A percentile compares a stretch with the other conserved stretches of the same genome.
Evolutionary conservation across 805 yeast species (phyloP).

Genomic region (Candida yuanshanica): DNA sequence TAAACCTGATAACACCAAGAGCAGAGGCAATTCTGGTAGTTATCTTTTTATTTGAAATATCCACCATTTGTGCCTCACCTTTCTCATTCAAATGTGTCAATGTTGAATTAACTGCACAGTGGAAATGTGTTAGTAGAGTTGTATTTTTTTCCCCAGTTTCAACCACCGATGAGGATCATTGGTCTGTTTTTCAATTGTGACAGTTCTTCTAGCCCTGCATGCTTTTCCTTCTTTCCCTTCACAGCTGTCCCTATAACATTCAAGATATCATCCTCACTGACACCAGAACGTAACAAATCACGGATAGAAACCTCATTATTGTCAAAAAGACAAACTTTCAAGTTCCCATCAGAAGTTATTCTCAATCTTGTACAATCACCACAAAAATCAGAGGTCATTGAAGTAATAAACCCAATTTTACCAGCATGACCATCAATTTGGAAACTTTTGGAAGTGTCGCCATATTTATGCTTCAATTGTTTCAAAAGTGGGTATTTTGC

Average conservation of each 20-base stretch:
- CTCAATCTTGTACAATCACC: conserved; percentile 46
- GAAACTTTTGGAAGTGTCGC: conserved; percentile 48
- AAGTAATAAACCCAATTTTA: conserved; percentile 45
- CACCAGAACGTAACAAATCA: conserved; percentile 36
- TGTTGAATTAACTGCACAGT: neutral
- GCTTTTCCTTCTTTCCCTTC: conserved; percentile 40
- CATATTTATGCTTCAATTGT: conserved; percentile 25
- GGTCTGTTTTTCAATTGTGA: conserved; percentile 45
- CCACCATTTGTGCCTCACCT: conserved; percentile 46
- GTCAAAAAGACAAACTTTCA: conserved; percentile 50
- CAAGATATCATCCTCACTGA: conserved; percentile 31
- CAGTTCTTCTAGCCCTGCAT: conserved; percentile 45
- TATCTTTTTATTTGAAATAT: conserved; percentile 32
- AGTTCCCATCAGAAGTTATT: conserved; percentile 47
- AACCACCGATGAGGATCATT: conserved; percentile 54
- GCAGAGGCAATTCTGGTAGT: conserved; percentile 42
- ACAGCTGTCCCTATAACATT: conserved; percentile 41
- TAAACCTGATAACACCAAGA: conserved; percentile 35
- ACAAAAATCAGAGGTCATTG: conserved; percentile 51
- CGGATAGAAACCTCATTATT: conserved; percentile 44
- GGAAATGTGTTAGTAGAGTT: neutral
- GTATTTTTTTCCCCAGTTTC: conserved; percentile 8
- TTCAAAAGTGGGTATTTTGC: conserved; percentile 25
- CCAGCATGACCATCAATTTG: conserved; percentile 39
- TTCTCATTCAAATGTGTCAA: conserved; percentile 35